These are phyloP conservation scores for Rubus parviflorus DNA, from an alignment of 306 rosid species.

Conservation along the genomic window DNA sequence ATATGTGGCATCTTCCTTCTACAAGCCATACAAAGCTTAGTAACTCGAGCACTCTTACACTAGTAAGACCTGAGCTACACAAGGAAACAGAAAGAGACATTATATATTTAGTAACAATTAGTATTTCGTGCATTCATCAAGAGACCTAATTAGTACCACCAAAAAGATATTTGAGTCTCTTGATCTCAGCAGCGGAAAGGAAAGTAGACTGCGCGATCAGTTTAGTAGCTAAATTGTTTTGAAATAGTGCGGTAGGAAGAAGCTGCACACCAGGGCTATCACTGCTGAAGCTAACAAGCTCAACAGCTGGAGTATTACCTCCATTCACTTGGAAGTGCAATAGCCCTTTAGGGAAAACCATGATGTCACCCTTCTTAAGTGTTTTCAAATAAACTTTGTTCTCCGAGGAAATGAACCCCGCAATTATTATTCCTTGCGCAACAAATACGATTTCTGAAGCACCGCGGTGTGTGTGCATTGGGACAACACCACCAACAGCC, in stretches of 20 bases:
- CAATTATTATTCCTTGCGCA: constrained; percentile 41
- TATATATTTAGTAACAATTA: background rate
- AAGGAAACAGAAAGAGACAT: background rate
- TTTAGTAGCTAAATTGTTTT: constrained; percentile 55
- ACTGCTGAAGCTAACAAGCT: constrained; percentile 55
- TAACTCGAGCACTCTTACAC: too few relatives aligned
- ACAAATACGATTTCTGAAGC: constrained; percentile 51
- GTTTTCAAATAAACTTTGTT: constrained; percentile 51
- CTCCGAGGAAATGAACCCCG: constrained; percentile 61
- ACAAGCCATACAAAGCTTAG: too few relatives aligned
- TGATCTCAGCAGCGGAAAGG: constrained; percentile 46
- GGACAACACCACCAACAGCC: constrained; percentile 52
- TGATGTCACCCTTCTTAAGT: constrained; percentile 61
- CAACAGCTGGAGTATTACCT: constrained; percentile 23
- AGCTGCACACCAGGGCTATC: constrained; percentile 67
- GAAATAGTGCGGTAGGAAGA: constrained; percentile 55
- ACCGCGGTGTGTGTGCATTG: constrained; percentile 77
- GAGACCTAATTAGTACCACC: constrained; percentile 53
- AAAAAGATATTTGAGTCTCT: constrained; percentile 74
- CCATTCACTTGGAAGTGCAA: constrained; percentile 70
- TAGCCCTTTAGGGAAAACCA: constrained; percentile 78
- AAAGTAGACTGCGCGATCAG: constrained; percentile 48
- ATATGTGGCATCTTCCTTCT: background rate
- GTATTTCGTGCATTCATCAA: background rate
- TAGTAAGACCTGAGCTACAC: too few relatives aligned